phyloP scores from a whole-genome alignment of 2,329 filamentous ascomycete genomes.

The Rhexocercosporidium sp. region DNA sequence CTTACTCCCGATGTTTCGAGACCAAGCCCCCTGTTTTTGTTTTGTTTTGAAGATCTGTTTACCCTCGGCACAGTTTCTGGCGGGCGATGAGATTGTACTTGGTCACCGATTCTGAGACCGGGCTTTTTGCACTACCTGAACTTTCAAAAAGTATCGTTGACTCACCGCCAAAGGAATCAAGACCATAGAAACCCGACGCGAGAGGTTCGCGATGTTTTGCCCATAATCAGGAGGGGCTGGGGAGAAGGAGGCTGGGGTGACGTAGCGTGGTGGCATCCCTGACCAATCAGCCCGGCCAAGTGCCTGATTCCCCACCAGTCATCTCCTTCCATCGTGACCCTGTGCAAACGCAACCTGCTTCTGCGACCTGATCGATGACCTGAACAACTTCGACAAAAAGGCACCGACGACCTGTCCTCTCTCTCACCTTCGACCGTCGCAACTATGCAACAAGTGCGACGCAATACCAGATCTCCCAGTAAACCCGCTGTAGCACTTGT shows the following conservation, averaged over 20 bases:
- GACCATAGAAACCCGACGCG: background rate
- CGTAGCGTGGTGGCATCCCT: background rate
- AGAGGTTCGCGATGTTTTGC: background rate
- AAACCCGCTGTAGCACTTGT: constrained; percentile 20
- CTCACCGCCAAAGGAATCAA: background rate
- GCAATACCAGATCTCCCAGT: constrained; percentile 25
- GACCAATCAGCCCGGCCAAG: background rate
- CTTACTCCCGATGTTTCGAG: constrained; percentile 3
- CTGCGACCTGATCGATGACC: background rate
- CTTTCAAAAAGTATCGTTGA: background rate
- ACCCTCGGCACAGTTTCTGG: background rate
- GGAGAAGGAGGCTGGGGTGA: constrained; percentile 11
- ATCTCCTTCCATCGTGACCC: background rate
- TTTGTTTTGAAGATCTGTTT: constrained; percentile 13
- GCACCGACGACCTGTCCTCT: constrained; percentile 4
- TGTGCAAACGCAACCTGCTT: constrained; percentile 4
- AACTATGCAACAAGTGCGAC: constrained; percentile 32
- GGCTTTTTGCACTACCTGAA: background rate
- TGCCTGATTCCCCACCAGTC: background rate
- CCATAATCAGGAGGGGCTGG: background rate
- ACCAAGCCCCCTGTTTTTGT: background rate
- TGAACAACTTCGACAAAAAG: background rate
- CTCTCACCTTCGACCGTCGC: constrained; percentile 19
- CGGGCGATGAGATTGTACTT: background rate
- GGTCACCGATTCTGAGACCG: background rate